Evolutionary conservation across 345 rosid genomes (phyloP).

Genomic region (Hibiscus trionum): DNA sequence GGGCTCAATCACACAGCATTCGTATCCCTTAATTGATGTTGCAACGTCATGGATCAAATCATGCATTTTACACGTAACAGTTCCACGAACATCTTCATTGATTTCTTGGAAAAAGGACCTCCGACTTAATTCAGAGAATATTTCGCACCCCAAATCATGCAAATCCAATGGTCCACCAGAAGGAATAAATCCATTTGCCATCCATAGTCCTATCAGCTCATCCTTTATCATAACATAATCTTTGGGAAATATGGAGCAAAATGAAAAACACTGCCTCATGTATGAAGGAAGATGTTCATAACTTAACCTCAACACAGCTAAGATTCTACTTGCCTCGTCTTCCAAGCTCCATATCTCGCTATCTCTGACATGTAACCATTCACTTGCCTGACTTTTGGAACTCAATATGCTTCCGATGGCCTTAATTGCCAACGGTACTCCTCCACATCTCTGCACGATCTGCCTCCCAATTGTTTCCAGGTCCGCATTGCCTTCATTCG

Average conservation of each 20-base stretch:
- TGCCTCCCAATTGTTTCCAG: background rate
- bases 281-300: background rate
- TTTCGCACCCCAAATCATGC: slow-evolving; percentile 9
- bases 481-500: background rate
- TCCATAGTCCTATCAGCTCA: slow-evolving; percentile 12
- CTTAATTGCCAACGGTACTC: no score
- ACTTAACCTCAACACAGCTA: no score
- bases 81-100: background rate
- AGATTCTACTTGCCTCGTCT: no score
- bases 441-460: no score
- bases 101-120: slow-evolving; percentile 15
- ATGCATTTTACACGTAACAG: slow-evolving; percentile 15
- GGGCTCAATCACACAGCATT: background rate
- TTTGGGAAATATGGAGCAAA: slow-evolving; percentile 21
- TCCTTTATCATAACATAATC: background rate
- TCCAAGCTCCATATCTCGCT: no score
- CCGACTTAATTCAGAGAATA: slow-evolving; percentile 13
- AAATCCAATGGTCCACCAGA: slow-evolving; percentile 59
- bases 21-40: background rate
- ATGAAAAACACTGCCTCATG: slow-evolving; percentile 6
- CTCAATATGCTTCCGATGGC: no score
- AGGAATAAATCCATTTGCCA: slow-evolving; percentile 15
- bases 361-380: no score
- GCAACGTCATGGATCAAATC: slow-evolving; percentile 22
- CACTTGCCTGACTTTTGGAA: no score